Conservation (phyloP, 495 filamentous ascomycete species). For the Podospora anserina region DNA sequence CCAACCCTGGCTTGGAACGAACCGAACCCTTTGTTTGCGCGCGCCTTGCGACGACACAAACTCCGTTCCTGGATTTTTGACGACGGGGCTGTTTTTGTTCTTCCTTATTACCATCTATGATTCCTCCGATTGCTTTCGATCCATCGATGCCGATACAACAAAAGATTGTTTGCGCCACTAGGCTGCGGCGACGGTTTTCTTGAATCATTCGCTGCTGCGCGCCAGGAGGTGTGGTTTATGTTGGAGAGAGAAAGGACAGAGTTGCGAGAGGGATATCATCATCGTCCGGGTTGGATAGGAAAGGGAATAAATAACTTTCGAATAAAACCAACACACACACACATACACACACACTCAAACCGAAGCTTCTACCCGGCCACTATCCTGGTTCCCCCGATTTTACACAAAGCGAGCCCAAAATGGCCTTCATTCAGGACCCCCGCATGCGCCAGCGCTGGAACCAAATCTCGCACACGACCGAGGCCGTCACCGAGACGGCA, state of each 20-base stretch:
- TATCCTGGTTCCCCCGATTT: too few species aligned
- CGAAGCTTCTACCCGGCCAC: too few species aligned
- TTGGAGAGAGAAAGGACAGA: background rate
- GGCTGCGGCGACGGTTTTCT: background rate
- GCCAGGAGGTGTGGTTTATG: background rate
- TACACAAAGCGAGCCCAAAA: constrained; percentile 14
- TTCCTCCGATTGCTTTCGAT: background rate
- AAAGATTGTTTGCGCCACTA: background rate
- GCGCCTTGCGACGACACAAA: background rate
- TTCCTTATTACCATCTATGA: background rate
- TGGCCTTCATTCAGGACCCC: constrained; percentile 74
- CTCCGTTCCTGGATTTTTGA: background rate
- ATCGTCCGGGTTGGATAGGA: too few species aligned
- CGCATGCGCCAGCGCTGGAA: constrained; percentile 92
- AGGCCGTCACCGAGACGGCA: constrained; percentile 86
- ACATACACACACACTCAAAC: too few species aligned
- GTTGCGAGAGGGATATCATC: too few species aligned
- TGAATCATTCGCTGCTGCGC: background rate
- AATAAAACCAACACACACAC: too few species aligned
- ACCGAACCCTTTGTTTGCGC: background rate
- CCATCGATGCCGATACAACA: constrained; percentile 2
- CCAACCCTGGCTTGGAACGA: background rate
- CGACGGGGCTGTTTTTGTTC: background rate
- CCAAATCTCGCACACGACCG: constrained; percentile 86
- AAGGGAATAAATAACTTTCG: too few species aligned